phyloP scores from a whole-genome alignment of 192 early-diverging fungal genomes.

The Rhizoclosmatium sp. region DNA sequence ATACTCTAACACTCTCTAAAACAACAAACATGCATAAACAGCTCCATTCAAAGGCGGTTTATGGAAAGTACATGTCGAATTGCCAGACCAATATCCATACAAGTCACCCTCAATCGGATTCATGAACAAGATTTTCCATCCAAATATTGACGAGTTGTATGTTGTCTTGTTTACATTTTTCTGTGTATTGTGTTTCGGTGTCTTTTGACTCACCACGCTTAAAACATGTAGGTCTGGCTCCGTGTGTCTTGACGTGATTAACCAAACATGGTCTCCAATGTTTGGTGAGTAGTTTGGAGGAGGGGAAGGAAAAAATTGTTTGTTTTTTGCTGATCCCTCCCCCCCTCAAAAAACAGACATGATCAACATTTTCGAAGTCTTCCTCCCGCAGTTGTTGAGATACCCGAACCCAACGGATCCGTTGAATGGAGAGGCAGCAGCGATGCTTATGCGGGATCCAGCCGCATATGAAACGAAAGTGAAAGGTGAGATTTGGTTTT shows the following conservation, averaged over 20 bases:
- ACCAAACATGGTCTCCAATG: slow-evolving; percentile 99
- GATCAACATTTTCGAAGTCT: slow-evolving; percentile 99
- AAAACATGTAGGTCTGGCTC: slow-evolving; percentile 83
- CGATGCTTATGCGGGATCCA: slow-evolving; percentile 94
- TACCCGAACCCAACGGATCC: slow-evolving; percentile 99
- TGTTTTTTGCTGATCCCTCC: slow-evolving; percentile 1
- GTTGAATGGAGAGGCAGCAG: slow-evolving; percentile 98
- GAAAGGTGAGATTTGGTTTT: slow-evolving; percentile 66
- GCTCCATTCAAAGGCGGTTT: slow-evolving; percentile 93
- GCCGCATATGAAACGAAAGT: slow-evolving; percentile 91
- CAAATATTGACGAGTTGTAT: slow-evolving; percentile 98
- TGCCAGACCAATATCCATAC: slow-evolving; percentile 99
- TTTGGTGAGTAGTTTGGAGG: slow-evolving; percentile 72
- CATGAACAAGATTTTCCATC: slow-evolving; percentile 99
- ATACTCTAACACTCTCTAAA: too few species aligned
- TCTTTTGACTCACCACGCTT: not conserved
- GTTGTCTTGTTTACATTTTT: slow-evolving; percentile 31
- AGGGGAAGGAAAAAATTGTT: not conserved
- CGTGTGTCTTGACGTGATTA: slow-evolving; percentile 99
- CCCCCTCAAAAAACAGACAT: slow-evolving; percentile 70
- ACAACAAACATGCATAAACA: slow-evolving; percentile 36
- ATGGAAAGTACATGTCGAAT: slow-evolving; percentile 98
- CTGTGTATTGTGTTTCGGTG: not conserved
- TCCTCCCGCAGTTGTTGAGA: slow-evolving; percentile 94
- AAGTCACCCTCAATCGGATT: slow-evolving; percentile 99